Base-by-base conservation (phyloP, 2,329 filamentous ascomycete species). In the Calonectria pauciramosa region DNA sequence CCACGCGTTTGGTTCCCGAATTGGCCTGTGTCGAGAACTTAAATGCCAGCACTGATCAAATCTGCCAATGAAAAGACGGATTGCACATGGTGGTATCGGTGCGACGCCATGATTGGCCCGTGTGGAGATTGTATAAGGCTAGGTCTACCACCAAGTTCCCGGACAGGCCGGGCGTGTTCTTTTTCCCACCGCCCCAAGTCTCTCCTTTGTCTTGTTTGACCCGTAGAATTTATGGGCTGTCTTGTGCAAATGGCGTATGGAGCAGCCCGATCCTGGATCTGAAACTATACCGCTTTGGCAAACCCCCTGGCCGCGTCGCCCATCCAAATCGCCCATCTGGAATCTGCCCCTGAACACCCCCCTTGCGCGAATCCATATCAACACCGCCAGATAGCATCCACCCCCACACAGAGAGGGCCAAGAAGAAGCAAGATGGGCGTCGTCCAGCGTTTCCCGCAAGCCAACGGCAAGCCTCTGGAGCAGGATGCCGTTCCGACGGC, bases 261-360 rank as follows among this genome's bases (percentile, higher is more conserved):
- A 63, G 34, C 20, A 16, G 20, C 14, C 23, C 56, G 20, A 63
- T 63, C 36, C 16, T 8, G n/a, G 56, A 63, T 65, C 41, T 65
- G 41, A 44, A 65, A 47, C 60, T 49, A 65, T 28, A n/a, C 60
- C 60, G 32, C 26, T 65, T 65, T 65, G 10, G 41, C 28, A 47
- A 10, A 20, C 16, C 32, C 54, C 56, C 36, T 41, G 56, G 56
- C 41, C 36, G 28, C 56, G 56, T 41, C 30, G 56, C 23, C 23
- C 13, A 18, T 63, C 23, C 23, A 63, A n/a, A 63, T 63, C n/a
- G 56, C 18, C 11, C 56, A 41, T 63, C 56, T 41, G 14, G n/a
- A 41, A 63, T 28, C 56, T 41, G 56, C 56, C 56, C 56, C 56
- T 63, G 56, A 63, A n/a, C n/a, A n/a, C n/a, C 34, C 23, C 52